A percentile compares a stretch with the other conserved stretches of the same genome.
Evolutionary conservation across 805 yeast genomes (phyloP).

Genomic region (Priceomyces haplophilus): DNA sequence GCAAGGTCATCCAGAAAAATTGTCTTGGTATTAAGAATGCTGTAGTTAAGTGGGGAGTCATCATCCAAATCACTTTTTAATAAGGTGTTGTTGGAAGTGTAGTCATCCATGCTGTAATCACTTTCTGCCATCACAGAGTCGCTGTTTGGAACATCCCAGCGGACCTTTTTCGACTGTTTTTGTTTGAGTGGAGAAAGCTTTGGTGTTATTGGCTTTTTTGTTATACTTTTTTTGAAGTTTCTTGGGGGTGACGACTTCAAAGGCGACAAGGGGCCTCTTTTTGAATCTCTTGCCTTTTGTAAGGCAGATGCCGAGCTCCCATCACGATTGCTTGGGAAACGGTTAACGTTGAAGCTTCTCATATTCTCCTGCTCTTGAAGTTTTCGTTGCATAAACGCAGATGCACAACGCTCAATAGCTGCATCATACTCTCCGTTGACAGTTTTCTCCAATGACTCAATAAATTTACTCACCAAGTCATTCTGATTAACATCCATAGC

Average conservation of each 20-base stretch:
- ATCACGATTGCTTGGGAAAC: constrained; percentile 2
- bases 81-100: constrained; percentile 9
- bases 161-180: constrained; percentile 35
- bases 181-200: constrained; percentile 10
- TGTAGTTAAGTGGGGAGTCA: constrained; percentile 27
- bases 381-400: constrained; percentile 26
- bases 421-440: constrained; percentile 36
- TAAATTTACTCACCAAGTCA: neutral
- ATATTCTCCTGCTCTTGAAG: constrained; percentile 11
- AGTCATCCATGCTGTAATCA: constrained; percentile 31
- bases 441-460: constrained; percentile 17
- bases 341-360: neutral
- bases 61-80: constrained; percentile 24
- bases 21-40: constrained; percentile 18
- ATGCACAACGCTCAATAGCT: constrained; percentile 27
- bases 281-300: constrained; percentile 12
- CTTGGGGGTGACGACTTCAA: constrained; percentile 26
- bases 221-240: constrained; percentile 15
- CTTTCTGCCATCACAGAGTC: constrained; percentile 20
- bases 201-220: constrained; percentile 10
- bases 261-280: constrained; percentile 25
- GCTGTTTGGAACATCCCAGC: constrained; percentile 42
- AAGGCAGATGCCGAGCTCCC: constrained; percentile 1
- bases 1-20: constrained; percentile 27
- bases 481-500: neutral